phyloP scores from a whole-genome alignment of 2,329 filamentous ascomycete species.

The Polytolypa hystricis region DNA sequence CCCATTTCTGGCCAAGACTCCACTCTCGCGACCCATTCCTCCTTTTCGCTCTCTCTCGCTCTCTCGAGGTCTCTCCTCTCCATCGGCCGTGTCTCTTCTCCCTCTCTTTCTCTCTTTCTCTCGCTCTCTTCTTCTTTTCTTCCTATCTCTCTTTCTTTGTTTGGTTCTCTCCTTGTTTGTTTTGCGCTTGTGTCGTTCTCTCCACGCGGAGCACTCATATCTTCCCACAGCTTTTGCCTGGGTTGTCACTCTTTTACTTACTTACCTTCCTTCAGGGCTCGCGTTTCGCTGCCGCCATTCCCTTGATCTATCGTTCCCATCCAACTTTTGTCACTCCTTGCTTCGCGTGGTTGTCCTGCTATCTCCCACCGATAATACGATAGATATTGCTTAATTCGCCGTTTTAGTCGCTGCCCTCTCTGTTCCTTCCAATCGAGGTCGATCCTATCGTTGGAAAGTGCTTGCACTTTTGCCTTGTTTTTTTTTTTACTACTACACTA shows the following conservation, averaged over 20 bases:
- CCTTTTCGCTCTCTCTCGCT: neutral
- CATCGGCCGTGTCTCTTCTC: constrained; percentile 6
- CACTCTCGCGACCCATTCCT: neutral
- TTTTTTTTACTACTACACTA: neutral
- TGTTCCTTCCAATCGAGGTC: neutral
- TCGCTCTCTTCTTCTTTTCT: constrained; percentile 7
- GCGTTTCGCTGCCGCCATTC: constrained; percentile 1
- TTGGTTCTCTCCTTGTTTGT: constrained; percentile 17
- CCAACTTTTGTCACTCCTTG: constrained; percentile 9
- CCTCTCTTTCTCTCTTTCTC: constrained; percentile 11
- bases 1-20: too few relatives aligned
- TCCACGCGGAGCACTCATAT: too few relatives aligned
- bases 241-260: constrained; percentile 18
- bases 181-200: too few relatives aligned
- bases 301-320: neutral
- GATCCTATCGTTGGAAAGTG: neutral
- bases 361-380: too few relatives aligned
- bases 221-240: too few relatives aligned
- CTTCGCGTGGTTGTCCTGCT: neutral
- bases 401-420: neutral
- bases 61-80: neutral
- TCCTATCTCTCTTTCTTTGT: constrained; percentile 4
- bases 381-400: too few relatives aligned
- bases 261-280: neutral
- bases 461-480: neutral